Evolutionary conservation across 2,329 filamentous ascomycete species (phyloP), one percentile per base, ranked within the genome.

Genomic region (Scortechinia acanthostroma): DNA sequence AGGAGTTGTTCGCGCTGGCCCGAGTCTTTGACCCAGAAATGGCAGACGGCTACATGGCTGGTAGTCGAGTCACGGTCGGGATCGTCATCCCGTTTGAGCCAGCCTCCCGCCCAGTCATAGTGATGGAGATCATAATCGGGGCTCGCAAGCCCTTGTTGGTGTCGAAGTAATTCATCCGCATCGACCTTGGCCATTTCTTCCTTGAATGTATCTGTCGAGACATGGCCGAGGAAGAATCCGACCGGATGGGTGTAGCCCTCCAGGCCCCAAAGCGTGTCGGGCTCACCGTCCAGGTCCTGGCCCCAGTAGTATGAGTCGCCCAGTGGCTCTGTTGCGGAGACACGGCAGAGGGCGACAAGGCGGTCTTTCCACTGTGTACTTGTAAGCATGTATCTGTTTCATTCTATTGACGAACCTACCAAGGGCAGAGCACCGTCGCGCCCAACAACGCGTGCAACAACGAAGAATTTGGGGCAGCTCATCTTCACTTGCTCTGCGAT

Each of bases 261-360:
- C 4, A 52, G 47, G 4, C 50, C 50, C 49, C 50, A 52, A 22
- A 52, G 47, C 14, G 50, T 52, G 44, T 51, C 50, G n/a, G 49
- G 49, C 21, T 46, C 49, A 6, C 50, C 50, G 35, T 51, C 45
- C 6, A 51, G 33, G 42, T 52, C 50, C 15, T 44, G 37, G 42
- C 49, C 50, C 50, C 50, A 52, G 46, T 52, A 52, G 42, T 52
- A 52, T 1, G 49, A 47, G 40, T 47, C 43, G 3, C 49, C 49
- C 33, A 49, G 48, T 14, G 44, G 47, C 42, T 52, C 49, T 17
- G 49, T 51, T 3, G 45, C 44, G 15, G 50, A 51, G 16, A 52
- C 50, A 14, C 22, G 42, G 44, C 50, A 52, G 30, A 52, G 50
- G 43, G 21, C 22, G 22, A 47, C 35, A 22, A 48, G 46, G 19